Evolutionary conservation across 2,329 filamentous ascomycete genomes (phyloP).

Genomic region (Colletotrichum lentis): DNA sequence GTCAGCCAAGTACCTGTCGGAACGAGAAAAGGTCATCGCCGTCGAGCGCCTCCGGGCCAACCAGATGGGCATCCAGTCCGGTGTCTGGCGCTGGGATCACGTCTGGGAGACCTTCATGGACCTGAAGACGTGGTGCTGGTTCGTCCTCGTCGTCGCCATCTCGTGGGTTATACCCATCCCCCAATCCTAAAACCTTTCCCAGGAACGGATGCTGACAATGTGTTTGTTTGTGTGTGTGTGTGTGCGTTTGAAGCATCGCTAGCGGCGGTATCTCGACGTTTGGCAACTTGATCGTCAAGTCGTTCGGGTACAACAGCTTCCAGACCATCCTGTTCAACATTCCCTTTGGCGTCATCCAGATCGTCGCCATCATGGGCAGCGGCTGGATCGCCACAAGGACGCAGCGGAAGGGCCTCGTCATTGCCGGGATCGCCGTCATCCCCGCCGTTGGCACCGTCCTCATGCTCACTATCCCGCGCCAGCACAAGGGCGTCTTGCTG

Average conservation of each 20-base stretch:
- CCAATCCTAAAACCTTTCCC: no score
- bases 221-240: rapidly evolving
- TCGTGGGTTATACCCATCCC: conserved; percentile 47
- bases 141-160: conserved; percentile 57
- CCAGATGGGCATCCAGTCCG: conserved; percentile 50
- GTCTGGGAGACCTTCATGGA: conserved; percentile 48
- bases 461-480: conserved; percentile 57
- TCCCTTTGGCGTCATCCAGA: conserved; percentile 65
- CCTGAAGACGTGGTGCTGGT: conserved; percentile 50
- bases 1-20: conserved; percentile 62
- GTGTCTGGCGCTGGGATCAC: conserved; percentile 51
- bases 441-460: conserved; percentile 55
- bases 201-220: background rate
- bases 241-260: conserved; percentile 47
- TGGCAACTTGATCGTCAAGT: conserved; percentile 63
- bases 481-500: conserved; percentile 57
- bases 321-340: conserved; percentile 66
- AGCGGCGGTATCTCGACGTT: conserved; percentile 66
- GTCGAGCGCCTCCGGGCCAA: conserved; percentile 64
- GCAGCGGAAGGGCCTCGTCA: conserved; percentile 55
- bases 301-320: conserved; percentile 63
- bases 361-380: conserved; percentile 65
- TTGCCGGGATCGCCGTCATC: conserved; percentile 49
- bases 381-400: conserved; percentile 55
- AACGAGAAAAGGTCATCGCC: conserved; percentile 63